Conservation (phyloP, 2,329 filamentous ascomycete species). For the Colletotrichum siamense region DNA sequence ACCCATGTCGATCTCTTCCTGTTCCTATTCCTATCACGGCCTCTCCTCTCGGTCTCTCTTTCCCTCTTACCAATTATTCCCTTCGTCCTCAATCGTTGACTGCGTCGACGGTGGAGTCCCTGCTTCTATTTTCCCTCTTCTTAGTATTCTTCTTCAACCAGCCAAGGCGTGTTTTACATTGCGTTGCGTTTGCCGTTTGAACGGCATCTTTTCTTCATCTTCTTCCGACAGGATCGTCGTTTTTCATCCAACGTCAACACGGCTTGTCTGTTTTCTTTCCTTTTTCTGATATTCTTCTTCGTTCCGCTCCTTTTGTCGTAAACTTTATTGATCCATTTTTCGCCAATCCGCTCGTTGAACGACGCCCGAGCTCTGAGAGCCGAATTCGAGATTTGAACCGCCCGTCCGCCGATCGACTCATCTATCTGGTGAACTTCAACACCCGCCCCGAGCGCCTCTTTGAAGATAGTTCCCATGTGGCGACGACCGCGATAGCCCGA, state of each 20-base stretch:
- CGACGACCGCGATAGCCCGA: slow-evolving; percentile 19
- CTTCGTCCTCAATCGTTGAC: slow-evolving; percentile 12
- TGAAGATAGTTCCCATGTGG: slow-evolving; percentile 17
- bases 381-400: not conserved
- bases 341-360: not conserved
- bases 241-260: not conserved
- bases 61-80: not conserved
- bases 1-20: not conserved
- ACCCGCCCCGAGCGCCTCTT: not conserved
- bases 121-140: not conserved
- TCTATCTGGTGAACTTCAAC: not conserved
- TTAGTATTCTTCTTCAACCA: not conserved
- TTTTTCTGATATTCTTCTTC: not conserved
- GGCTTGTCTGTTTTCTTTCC: not conserved
- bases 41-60: not conserved
- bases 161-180: slow-evolving; percentile 8
- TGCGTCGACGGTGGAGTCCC: slow-evolving; percentile 14
- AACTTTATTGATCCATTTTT: not conserved
- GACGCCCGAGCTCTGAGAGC: not conserved
- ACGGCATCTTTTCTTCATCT: not conserved
- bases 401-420: not conserved
- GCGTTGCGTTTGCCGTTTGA: slow-evolving; percentile 15
- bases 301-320: not conserved
- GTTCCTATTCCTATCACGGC: slow-evolving; percentile 7
- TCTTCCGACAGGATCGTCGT: not conserved